phyloP scores from a whole-genome alignment of 768 basidiomycete genomes.

The Termitomyces sp. region DNA sequence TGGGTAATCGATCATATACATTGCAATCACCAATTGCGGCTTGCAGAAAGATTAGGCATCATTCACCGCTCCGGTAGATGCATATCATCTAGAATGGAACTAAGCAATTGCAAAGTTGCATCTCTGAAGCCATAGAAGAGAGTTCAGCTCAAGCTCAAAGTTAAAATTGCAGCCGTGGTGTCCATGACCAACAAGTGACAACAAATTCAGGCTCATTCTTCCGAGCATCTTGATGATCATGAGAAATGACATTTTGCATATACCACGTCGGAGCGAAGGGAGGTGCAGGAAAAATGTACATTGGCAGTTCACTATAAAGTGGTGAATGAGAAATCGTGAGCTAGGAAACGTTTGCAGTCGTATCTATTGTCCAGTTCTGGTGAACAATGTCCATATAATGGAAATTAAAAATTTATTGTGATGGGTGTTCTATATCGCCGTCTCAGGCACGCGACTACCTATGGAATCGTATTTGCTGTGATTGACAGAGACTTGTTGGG shows the following conservation, averaged over 20 bases:
- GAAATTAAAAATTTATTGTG: background rate
- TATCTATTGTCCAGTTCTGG: background rate
- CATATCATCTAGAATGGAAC: background rate
- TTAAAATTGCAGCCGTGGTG: too few relatives aligned
- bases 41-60: background rate
- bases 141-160: background rate
- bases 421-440: conserved; percentile 7
- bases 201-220: too few relatives aligned
- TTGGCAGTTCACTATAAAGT: background rate
- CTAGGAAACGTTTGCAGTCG: background rate
- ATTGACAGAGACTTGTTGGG: conserved; percentile 5
- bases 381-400: background rate
- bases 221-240: too few relatives aligned
- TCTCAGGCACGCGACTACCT: conserved; percentile 16
- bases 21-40: background rate
- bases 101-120: background rate
- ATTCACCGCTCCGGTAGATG: background rate
- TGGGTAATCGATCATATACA: background rate
- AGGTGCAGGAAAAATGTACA: too few relatives aligned
- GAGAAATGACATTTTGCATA: too few relatives aligned
- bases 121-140: background rate
- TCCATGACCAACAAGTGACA: too few relatives aligned
- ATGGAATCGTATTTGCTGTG: conserved; percentile 18
- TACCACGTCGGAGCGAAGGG: too few relatives aligned
- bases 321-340: background rate